These are phyloP conservation scores for Babesia microti DNA, from an alignment of 169 alveolate species.

Conservation along the genomic window DNA sequence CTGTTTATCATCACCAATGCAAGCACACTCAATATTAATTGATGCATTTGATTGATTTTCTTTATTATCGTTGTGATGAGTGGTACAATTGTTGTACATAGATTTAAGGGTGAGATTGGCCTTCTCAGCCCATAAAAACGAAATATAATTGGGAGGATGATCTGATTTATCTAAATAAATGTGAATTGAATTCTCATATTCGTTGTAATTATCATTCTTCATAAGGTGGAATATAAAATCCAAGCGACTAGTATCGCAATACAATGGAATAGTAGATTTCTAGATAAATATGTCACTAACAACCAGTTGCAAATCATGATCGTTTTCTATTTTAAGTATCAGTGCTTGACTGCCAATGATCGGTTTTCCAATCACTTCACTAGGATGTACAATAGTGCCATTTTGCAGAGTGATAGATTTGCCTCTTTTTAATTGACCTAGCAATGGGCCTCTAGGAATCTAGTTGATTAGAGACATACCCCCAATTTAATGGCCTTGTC, in stretches of 20 bases:
- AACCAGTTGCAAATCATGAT: conserved; percentile 5
- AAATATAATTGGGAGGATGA: no score
- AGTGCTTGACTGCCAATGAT: conserved; percentile 48
- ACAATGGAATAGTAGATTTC: not conserved
- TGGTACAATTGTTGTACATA: no score
- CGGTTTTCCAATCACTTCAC: conserved; percentile 73
- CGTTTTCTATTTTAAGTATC: conserved; percentile 17
- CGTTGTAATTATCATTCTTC: not conserved
- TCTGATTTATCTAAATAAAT: not conserved
- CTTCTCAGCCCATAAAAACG: no score
- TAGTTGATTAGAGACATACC: conserved; percentile 9
- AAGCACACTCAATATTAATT: no score
- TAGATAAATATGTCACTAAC: not conserved
- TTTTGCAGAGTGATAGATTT: conserved; percentile 52
- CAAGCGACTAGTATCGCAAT: not conserved
- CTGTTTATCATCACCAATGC: not conserved
- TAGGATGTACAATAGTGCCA: conserved; percentile 58
- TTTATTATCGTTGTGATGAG: no score
- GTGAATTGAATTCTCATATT: not conserved
- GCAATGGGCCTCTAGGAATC: conserved; percentile 72
- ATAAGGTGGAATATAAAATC: not conserved
- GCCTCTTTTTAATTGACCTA: conserved; percentile 72
- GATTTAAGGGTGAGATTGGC: no score
- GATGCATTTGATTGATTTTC: no score
- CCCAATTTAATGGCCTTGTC: conserved; percentile 4